Conservation (phyloP, 495 filamentous ascomycete species). For the Xylaria telfairii region DNA sequence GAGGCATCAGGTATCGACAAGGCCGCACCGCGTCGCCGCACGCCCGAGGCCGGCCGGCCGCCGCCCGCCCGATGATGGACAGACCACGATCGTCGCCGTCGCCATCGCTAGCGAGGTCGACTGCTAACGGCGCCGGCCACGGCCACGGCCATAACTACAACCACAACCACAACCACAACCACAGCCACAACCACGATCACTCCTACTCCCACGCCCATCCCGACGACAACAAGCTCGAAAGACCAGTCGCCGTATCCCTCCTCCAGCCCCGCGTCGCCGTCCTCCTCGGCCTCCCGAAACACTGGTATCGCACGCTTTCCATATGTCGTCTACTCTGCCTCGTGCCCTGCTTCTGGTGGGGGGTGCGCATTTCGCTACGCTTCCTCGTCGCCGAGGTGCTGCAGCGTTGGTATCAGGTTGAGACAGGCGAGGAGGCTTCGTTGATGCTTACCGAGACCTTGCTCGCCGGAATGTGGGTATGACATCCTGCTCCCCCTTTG, state of each 20-base stretch:
- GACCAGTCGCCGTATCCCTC: slow-evolving; percentile 48
- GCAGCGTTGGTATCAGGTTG: slow-evolving; percentile 28
- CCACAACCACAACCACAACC: neutral
- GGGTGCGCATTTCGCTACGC: slow-evolving; percentile 51
- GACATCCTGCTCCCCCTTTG: too few relatives aligned
- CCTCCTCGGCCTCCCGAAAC: slow-evolving; percentile 51
- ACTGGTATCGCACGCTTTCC: slow-evolving; percentile 54
- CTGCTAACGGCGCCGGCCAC: slow-evolving; percentile 15
- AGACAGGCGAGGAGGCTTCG: slow-evolving; percentile 33
- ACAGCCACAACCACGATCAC: neutral
- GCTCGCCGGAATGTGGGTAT: slow-evolving; percentile 83
- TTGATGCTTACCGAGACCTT: slow-evolving; percentile 77
- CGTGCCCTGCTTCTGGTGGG: slow-evolving; percentile 51
- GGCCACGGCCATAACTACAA: neutral
- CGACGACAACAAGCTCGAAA: slow-evolving; percentile 25
- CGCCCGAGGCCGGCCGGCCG: slow-evolving; percentile 16
- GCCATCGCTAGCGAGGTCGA: slow-evolving; percentile 20
- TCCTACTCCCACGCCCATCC: neutral
- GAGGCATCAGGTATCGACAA: slow-evolving; percentile 3
- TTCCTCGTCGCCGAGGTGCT: slow-evolving; percentile 46
- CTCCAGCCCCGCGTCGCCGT: slow-evolving; percentile 60
- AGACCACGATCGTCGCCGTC: slow-evolving; percentile 10
- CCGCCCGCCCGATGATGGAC: slow-evolving; percentile 14
- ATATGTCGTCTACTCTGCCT: slow-evolving; percentile 52
- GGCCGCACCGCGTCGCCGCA: slow-evolving; percentile 16